Base-by-base conservation (phyloP, 495 filamentous ascomycete species). In the Lepraria neglecta region DNA sequence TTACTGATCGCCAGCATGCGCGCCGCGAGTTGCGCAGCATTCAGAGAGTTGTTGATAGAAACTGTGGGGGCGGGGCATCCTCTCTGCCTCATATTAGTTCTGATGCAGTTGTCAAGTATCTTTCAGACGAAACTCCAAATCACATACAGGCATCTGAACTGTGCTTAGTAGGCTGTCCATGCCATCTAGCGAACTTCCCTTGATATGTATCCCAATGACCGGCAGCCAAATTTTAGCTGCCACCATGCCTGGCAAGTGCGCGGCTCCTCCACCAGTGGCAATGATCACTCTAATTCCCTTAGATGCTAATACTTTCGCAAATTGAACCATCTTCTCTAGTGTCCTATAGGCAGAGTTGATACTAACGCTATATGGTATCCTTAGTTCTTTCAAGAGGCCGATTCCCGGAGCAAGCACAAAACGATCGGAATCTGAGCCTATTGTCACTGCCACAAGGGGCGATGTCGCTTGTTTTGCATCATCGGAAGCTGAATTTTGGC, bases 361-460 rank as follows among this genome's bases (percentile, higher is more conserved):
- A 58, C 86, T 86, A 19, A 87, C 80, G 24, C 84, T 81, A 68
- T 84, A 88, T 14, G 89, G 84, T 50, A 97, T 86, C 15, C 78
- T 77, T 65, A 98, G 87, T 43, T 85, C 80, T 38, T 80, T 76
- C 45, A 97, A 80, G 43, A 96, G 80, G 64, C 89, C 83, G 44
- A 95, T 77, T 10, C 87, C 90, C 1, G 87, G 84, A n/a, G 83
- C 82, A 19, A 97, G 82, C 24, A 87, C 85, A 45, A 86, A 86
- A n/a, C 96, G 82, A 72, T 98, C 92, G 50, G 88, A 92, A 75
- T 97, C 91, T 6, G 92, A 97, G 64, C 92, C 92, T 91, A 96
- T 96, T 42, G 91, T 89, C 10, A 98, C 86, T 12, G 87, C 87
- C 14, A 97, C 86, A 5, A 90, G 75, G 1, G 87, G 88, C 35